phyloP scores from a whole-genome alignment of 495 filamentous ascomycete species.

The Bryoglossum gracile region DNA sequence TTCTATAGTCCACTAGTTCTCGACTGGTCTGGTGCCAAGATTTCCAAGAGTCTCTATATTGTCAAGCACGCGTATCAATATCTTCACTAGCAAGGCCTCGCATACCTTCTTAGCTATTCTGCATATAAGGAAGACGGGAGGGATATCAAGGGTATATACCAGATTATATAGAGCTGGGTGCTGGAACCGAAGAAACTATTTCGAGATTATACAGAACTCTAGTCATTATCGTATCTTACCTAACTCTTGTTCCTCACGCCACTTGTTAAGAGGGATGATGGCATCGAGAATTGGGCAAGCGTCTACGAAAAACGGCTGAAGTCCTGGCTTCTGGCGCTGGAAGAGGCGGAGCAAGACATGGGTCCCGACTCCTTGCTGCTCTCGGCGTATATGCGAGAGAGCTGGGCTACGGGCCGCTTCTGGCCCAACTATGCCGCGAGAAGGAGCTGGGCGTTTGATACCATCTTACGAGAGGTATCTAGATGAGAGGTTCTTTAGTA shows the following conservation, averaged over 20 bases:
- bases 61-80: not conserved
- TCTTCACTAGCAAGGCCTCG: not conserved
- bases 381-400: constrained; percentile 9
- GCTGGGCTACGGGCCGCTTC: constrained; percentile 10
- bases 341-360: constrained; percentile 1
- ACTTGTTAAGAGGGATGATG: too few relatives aligned
- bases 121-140: not conserved
- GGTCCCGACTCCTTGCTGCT: constrained; percentile 44
- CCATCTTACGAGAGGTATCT: constrained; percentile 15
- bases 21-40: not conserved
- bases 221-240: too few relatives aligned
- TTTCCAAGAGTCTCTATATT: not conserved
- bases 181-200: too few relatives aligned
- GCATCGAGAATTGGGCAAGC: constrained; percentile 18
- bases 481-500: constrained; percentile 7
- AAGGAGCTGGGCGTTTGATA: too few relatives aligned
- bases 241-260: too few relatives aligned
- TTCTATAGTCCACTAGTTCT: not conserved
- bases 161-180: too few relatives aligned
- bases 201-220: too few relatives aligned
- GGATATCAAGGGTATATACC: too few relatives aligned
- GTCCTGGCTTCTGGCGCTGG: constrained; percentile 4
- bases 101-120: not conserved
- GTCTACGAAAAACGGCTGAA: constrained; percentile 7
- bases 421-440: constrained; percentile 14